A percentile compares a stretch with the other conserved stretches of the same genome.
Evolutionary conservation across 2,329 filamentous ascomycete genomes (phyloP).

Genomic region (Colletotrichum tabaci): DNA sequence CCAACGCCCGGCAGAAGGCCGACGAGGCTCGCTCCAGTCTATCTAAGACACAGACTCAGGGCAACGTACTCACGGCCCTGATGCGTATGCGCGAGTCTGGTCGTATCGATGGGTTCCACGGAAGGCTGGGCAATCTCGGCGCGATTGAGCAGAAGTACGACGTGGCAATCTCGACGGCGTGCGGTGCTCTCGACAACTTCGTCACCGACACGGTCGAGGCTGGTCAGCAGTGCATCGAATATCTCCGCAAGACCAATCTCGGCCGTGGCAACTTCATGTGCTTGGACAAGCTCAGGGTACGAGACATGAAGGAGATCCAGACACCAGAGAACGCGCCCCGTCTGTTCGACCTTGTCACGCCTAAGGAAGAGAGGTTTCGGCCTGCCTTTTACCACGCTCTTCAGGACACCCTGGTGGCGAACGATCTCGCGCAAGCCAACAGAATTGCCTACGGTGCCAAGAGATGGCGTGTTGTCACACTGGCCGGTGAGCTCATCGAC

Average conservation of each 20-base stretch:
- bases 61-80: constrained; percentile 90
- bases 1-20: constrained; percentile 91
- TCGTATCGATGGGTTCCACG: constrained; percentile 97
- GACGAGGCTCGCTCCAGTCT: constrained; percentile 95
- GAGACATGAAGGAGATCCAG: constrained; percentile 83
- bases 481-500: constrained; percentile 96
- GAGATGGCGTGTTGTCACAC: constrained; percentile 95
- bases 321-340: constrained; percentile 94
- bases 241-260: constrained; percentile 96
- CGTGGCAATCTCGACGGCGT: constrained; percentile 97
- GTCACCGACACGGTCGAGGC: constrained; percentile 97
- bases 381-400: constrained; percentile 97
- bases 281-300: constrained; percentile 85
- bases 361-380: constrained; percentile 88
- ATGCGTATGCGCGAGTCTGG: constrained; percentile 97
- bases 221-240: constrained; percentile 98
- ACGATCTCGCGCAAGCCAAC: constrained; percentile 95
- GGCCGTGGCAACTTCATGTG: constrained; percentile 98
- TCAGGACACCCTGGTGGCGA: constrained; percentile 94
- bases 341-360: constrained; percentile 91
- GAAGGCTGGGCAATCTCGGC: constrained; percentile 92
- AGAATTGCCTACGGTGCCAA: constrained; percentile 95
- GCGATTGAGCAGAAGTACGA: constrained; percentile 96
- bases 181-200: constrained; percentile 92
- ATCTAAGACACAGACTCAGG: constrained; percentile 90